A percentile compares a stretch with the other conserved stretches of the same genome.
Conservation (phyloP, 2,329 filamentous ascomycete genomes). For the Kalmusia sp. region DNA sequence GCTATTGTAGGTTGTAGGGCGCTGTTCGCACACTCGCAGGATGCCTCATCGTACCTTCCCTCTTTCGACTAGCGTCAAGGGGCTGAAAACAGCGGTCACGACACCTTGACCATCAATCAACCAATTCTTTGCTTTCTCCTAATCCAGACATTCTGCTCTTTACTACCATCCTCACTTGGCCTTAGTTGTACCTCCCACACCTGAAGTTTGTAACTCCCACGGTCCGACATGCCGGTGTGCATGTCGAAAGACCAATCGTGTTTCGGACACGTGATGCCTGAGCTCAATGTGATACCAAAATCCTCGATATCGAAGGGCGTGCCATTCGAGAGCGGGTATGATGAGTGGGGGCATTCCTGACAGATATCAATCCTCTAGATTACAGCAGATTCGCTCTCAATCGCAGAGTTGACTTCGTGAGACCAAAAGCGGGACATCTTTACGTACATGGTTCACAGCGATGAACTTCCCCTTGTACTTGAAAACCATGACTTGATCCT, state of each 20-base stretch:
- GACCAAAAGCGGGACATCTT: neutral
- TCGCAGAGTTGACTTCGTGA: too few relatives aligned
- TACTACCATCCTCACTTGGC: conserved; percentile 20
- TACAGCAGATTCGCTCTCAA: neutral
- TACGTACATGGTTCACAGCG: conserved; percentile 69
- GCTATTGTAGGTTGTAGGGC: neutral
- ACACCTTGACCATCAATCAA: conserved; percentile 7
- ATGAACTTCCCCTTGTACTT: conserved; percentile 69
- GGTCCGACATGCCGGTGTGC: conserved; percentile 67
- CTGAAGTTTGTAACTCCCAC: conserved; percentile 66
- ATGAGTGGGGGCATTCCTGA: conserved; percentile 67
- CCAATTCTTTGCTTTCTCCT: conserved; percentile 42
- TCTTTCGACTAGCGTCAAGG: neutral
- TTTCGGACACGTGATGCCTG: conserved; percentile 71
- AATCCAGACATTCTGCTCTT: conserved; percentile 35
- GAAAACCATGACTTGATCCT: conserved; percentile 71
- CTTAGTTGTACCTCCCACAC: conserved; percentile 69
- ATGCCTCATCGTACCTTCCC: neutral
- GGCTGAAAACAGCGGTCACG: neutral
- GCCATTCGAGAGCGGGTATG: conserved; percentile 69
- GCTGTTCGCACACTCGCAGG: neutral
- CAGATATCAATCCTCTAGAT: neutral
- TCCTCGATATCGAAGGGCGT: conserved; percentile 75
- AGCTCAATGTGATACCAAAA: conserved; percentile 69
- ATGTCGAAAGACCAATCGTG: conserved; percentile 77